phyloP scores from a whole-genome alignment of 805 yeast species.

The Blastobotrys peoriensis region DNA sequence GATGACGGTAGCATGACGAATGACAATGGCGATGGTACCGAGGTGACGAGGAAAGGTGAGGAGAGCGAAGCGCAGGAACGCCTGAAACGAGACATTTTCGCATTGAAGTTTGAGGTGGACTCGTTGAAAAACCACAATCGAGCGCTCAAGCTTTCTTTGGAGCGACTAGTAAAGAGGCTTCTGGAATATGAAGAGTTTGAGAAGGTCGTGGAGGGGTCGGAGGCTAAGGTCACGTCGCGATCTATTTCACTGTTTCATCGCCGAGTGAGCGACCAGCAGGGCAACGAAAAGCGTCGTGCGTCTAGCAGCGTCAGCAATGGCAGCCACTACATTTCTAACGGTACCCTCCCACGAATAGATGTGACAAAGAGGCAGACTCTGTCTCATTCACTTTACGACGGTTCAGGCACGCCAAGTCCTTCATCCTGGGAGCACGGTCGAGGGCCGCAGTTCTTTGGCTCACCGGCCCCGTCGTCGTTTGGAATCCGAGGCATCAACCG shows the following conservation, averaged over 20 bases:
- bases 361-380: not conserved
- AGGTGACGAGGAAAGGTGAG: not conserved
- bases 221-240: constrained; percentile 11
- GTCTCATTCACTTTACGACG: not conserved
- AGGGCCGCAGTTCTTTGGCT: not conserved
- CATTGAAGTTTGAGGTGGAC: constrained; percentile 25
- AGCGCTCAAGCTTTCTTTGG: constrained; percentile 29
- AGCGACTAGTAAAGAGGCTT: constrained; percentile 30
- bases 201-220: constrained; percentile 17
- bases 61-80: constrained; percentile 1
- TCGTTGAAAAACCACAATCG: constrained; percentile 27
- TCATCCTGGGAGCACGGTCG: not conserved
- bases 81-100: constrained; percentile 11
- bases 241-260: constrained; percentile 16
- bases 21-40: constrained; percentile 2
- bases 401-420: not conserved
- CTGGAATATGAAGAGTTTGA: constrained; percentile 28
- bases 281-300: not conserved
- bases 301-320: not conserved
- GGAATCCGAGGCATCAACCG: constrained; percentile 1
- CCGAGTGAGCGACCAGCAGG: not conserved
- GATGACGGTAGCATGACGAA: constrained; percentile 1
- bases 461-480: not conserved
- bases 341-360: not conserved
- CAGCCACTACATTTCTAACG: not conserved